These are phyloP conservation scores for Cystodermella granulosa DNA, from an alignment of 1,284 basidiomycete genomes.

Conservation along the genomic window DNA sequence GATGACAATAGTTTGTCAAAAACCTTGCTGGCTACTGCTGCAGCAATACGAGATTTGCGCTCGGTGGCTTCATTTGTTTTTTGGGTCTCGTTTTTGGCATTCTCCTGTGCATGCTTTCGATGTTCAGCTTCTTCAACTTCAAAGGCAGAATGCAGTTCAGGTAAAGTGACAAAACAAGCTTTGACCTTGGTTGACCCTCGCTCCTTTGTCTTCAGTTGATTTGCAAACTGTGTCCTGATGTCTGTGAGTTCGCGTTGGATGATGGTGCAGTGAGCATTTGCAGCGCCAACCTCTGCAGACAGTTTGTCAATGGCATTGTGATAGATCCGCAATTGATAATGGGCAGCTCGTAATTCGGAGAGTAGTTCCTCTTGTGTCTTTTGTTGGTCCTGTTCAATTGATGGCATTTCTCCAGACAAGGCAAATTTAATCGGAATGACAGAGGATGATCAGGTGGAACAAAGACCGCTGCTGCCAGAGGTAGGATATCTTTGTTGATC, in stretches of 20 bases:
- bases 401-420: background rate
- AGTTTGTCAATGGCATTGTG: background rate
- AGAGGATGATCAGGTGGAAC: background rate
- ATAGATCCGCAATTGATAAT: background rate
- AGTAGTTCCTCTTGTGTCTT: slow-evolving; percentile 3
- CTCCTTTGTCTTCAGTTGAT: slow-evolving; percentile 5
- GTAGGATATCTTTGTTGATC: too few species aligned
- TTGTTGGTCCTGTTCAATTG: background rate
- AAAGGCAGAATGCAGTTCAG: slow-evolving; percentile 7
- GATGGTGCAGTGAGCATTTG: slow-evolving; percentile 10
- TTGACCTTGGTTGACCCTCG: slow-evolving; percentile 8
- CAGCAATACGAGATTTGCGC: background rate
- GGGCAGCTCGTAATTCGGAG: slow-evolving; percentile 1
- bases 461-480: too few species aligned
- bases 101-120: slow-evolving; percentile 4
- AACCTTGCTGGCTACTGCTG: background rate
- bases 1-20: background rate
- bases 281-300: slow-evolving; percentile 2
- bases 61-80: background rate
- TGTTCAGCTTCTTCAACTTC: slow-evolving; percentile 7
- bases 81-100: slow-evolving; percentile 3
- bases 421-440: background rate
- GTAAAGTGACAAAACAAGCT: slow-evolving; percentile 8
- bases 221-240: slow-evolving; percentile 2
- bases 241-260: slow-evolving; percentile 3